Evolutionary conservation across 345 rosid genomes (phyloP).

Genomic region (Lepidium africanum): DNA sequence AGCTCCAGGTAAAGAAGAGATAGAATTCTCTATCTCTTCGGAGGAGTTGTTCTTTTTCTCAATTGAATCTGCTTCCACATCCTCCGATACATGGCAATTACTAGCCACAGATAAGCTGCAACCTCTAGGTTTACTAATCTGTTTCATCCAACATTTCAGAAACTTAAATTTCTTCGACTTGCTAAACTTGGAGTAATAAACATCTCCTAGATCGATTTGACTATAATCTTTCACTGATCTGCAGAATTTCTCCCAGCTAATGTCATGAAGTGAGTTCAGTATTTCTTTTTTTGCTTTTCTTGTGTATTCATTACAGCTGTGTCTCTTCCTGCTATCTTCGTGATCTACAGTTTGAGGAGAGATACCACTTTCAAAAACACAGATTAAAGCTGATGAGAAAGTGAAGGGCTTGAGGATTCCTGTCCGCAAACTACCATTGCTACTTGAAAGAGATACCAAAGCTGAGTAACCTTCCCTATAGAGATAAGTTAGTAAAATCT

Average conservation of each 20-base stretch:
- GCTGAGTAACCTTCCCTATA: constrained; percentile 62
- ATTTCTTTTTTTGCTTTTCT: constrained; percentile 35
- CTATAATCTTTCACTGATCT: constrained; percentile 42
- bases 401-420: constrained; percentile 86
- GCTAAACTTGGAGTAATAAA: constrained; percentile 42
- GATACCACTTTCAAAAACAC: constrained; percentile 28
- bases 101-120: constrained; percentile 25
- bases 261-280: constrained; percentile 32
- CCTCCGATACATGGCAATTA: constrained; percentile 20
- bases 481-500: constrained; percentile 67
- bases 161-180: constrained; percentile 73
- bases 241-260: constrained; percentile 55
- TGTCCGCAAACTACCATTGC: constrained; percentile 29
- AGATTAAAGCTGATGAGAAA: constrained; percentile 51
- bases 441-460: constrained; percentile 45
- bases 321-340: constrained; percentile 7
- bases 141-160: constrained; percentile 91
- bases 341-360: constrained; percentile 16
- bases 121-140: constrained; percentile 42
- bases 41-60: constrained; percentile 28
- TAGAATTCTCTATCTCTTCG: constrained; percentile 45
- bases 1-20: constrained; percentile 47
- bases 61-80: constrained; percentile 32
- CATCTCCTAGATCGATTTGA: constrained; percentile 51
- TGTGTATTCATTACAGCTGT: constrained; percentile 12